Conservation (phyloP, 2,329 filamentous ascomycete species). For the Sporothrix protearum region DNA sequence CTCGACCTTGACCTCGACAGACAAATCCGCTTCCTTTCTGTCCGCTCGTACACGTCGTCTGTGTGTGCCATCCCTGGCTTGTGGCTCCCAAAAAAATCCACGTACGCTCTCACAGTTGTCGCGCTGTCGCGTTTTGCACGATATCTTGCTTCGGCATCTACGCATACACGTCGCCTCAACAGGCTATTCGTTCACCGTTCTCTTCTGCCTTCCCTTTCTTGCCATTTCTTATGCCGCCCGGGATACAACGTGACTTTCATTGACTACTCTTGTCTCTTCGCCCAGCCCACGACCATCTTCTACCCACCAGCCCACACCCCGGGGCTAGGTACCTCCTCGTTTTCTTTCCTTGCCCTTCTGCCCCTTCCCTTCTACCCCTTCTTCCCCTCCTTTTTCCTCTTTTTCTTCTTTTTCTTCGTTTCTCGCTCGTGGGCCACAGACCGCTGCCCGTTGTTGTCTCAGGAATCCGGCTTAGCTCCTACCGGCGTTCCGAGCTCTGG, state of each 20-base stretch:
- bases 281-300: conserved; percentile 37
- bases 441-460: conserved; percentile 43
- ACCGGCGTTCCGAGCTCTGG: conserved; percentile 49
- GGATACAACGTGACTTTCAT: too few relatives aligned
- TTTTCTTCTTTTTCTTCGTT: conserved; percentile 30
- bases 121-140: background rate
- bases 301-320: conserved; percentile 35
- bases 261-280: background rate
- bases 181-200: background rate
- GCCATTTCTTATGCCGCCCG: background rate
- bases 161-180: background rate
- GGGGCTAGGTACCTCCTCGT: conserved; percentile 31
- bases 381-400: conserved; percentile 31
- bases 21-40: background rate
- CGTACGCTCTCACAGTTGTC: background rate
- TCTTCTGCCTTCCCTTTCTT: background rate
- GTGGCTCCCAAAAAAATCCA: background rate
- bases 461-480: conserved; percentile 50
- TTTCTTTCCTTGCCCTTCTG: conserved; percentile 36
- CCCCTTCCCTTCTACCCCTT: conserved; percentile 41
- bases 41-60: background rate
- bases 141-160: background rate
- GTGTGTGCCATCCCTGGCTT: conserved; percentile 7
- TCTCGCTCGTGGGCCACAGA: conserved; percentile 34
- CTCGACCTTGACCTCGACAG: background rate